A percentile compares a stretch with the other conserved stretches of the same genome.
Conservation (phyloP, 1,284 basidiomycete species). For the Entoloma clypeatum region DNA sequence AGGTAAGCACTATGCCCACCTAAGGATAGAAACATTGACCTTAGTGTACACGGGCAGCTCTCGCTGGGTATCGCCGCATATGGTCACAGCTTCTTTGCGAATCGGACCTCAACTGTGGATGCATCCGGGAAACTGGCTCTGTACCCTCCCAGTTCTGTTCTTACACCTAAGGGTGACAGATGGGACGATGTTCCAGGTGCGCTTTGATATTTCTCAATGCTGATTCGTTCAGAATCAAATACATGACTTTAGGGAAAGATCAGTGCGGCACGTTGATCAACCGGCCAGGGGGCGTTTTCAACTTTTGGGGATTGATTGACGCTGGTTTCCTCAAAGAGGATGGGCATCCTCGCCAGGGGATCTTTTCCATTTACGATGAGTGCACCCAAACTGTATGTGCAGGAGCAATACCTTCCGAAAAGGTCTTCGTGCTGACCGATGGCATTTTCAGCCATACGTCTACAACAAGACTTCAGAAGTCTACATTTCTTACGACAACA, state of each 20-base stretch:
- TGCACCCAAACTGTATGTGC: constrained; percentile 66
- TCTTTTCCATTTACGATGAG: constrained; percentile 51
- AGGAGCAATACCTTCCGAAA: no score
- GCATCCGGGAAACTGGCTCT: constrained; percentile 33
- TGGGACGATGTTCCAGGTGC: constrained; percentile 43
- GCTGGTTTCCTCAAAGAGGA: constrained; percentile 47
- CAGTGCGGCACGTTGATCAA: constrained; percentile 37
- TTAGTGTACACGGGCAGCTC: constrained; percentile 56
- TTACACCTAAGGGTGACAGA: constrained; percentile 47
- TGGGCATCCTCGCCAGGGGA: constrained; percentile 46
- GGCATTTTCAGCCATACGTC: constrained; percentile 55
- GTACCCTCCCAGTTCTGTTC: constrained; percentile 51
- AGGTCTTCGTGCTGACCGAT: no score
- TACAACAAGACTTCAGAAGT: constrained; percentile 49
- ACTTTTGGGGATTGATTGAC: constrained; percentile 55
- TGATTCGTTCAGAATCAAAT: constrained; percentile 21
- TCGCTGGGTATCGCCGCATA: constrained; percentile 80
- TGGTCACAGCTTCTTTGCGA: constrained; percentile 60
- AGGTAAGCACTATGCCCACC: constrained; percentile 21
- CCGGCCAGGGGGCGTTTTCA: constrained; percentile 45
- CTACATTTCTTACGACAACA: constrained; percentile 61
- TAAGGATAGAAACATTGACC: not conserved
- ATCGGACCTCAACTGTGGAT: constrained; percentile 23
- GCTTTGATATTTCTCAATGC: constrained; percentile 8
- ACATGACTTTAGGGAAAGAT: constrained; percentile 28